Percentiles rank a stretch among this genome's conserved stretches.
These are phyloP conservation scores for Ceratocystis alfenasii DNA, from an alignment of 2,329 filamentous ascomycete species.

Conservation along the genomic window DNA sequence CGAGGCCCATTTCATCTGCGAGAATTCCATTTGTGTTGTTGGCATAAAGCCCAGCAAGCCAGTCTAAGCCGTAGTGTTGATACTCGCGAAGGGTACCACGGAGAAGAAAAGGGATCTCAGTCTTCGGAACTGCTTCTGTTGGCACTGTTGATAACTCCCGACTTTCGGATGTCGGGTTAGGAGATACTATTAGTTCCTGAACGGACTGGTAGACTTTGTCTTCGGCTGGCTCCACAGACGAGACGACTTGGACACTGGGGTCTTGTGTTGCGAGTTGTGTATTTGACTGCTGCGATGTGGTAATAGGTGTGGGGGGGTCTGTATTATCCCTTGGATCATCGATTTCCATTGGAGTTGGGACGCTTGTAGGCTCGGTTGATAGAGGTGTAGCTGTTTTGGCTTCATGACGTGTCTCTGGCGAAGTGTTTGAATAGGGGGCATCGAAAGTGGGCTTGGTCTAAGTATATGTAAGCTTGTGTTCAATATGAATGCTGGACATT, in stretches of 20 bases:
- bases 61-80: constrained; percentile 92
- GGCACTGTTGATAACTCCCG: constrained; percentile 24
- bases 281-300: background rate
- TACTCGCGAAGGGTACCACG: constrained; percentile 88
- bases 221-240: background rate
- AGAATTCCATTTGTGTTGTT: constrained; percentile 92
- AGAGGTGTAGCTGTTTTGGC: background rate
- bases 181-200: background rate
- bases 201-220: background rate
- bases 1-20: constrained; percentile 95
- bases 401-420: background rate
- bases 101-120: constrained; percentile 67
- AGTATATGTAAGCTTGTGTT: background rate
- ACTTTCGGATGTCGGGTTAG: background rate
- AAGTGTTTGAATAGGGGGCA: too few species aligned
- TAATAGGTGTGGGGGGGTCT: background rate
- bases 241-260: background rate
- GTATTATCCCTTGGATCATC: background rate
- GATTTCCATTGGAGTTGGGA: background rate
- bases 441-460: background rate
- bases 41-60: constrained; percentile 84
- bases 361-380: background rate
- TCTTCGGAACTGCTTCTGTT: constrained; percentile 38
- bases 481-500: background rate
- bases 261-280: background rate